phyloP scores from a whole-genome alignment of 2,329 filamentous ascomycete genomes.

The Didymella pinodella region DNA sequence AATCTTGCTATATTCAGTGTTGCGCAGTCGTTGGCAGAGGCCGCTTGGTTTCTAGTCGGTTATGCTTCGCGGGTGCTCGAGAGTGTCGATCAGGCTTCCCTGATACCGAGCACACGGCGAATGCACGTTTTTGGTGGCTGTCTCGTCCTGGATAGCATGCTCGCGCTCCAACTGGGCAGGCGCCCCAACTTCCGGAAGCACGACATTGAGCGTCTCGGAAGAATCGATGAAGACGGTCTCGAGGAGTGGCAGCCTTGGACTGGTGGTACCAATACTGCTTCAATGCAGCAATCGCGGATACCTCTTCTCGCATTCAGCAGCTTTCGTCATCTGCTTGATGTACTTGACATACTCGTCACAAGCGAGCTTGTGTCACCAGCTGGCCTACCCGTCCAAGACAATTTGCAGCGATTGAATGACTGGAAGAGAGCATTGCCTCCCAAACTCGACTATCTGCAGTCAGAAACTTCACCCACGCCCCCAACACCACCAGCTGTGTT shows the following conservation, averaged over 20 bases:
- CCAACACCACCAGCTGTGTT: slow-evolving; percentile 40
- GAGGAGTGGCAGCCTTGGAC: slow-evolving; percentile 80
- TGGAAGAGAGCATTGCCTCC: slow-evolving; percentile 46
- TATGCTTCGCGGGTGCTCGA: slow-evolving; percentile 66
- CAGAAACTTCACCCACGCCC: slow-evolving; percentile 22
- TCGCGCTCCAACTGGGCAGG: slow-evolving; percentile 61
- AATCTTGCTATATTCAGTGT: slow-evolving; percentile 69
- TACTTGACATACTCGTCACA: slow-evolving; percentile 37
- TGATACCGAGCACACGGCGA: slow-evolving; percentile 34
- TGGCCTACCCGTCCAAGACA: slow-evolving; percentile 41
- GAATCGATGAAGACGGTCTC: slow-evolving; percentile 69
- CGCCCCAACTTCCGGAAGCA: slow-evolving; percentile 59
- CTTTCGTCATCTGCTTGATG: slow-evolving; percentile 59
- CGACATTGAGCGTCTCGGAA: slow-evolving; percentile 58
- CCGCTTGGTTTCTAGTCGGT: slow-evolving; percentile 71
- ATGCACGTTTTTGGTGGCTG: slow-evolving; percentile 64
- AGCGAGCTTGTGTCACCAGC: slow-evolving; percentile 22
- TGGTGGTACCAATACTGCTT: slow-evolving; percentile 55
- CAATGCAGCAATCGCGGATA: slow-evolving; percentile 29
- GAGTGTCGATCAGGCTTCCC: slow-evolving; percentile 50
- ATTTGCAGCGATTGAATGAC: slow-evolving; percentile 47
- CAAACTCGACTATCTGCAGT: slow-evolving; percentile 33
- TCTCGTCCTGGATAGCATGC: slow-evolving; percentile 68
- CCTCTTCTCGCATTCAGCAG: slow-evolving; percentile 59
- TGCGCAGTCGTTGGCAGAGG: slow-evolving; percentile 62